A percentile compares a stretch with the other conserved stretches of the same genome.
Conservation (phyloP, 805 yeast species). For the Yueomyces sinensis region DNA sequence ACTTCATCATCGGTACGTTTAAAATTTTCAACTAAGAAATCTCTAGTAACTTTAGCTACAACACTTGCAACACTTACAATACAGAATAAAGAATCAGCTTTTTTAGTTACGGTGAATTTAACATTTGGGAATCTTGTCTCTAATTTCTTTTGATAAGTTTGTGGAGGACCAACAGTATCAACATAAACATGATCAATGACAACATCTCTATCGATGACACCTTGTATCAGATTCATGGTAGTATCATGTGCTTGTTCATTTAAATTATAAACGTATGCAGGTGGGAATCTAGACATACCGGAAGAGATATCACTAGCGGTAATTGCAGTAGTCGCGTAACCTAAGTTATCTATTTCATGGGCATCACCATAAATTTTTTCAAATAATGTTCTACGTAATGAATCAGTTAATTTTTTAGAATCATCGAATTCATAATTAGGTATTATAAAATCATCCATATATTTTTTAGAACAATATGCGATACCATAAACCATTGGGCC, state of each 20-base stretch:
- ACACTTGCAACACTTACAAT: constrained; percentile 91
- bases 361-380: constrained; percentile 35
- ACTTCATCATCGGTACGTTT: constrained; percentile 20
- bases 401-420: constrained; percentile 74
- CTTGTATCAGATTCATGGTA: constrained; percentile 66
- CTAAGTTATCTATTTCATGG: constrained; percentile 42
- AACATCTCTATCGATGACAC: constrained; percentile 48
- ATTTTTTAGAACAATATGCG: constrained; percentile 55
- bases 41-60: constrained; percentile 94
- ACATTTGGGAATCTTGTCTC: constrained; percentile 53
- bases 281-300: constrained; percentile 68
- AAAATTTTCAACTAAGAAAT: constrained; percentile 28
- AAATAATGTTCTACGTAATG: constrained; percentile 50
- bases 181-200: constrained; percentile 63
- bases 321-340: constrained; percentile 79
- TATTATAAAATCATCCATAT: constrained; percentile 31
- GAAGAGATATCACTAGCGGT: constrained; percentile 78
- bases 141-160: constrained; percentile 64
- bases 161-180: constrained; percentile 97
- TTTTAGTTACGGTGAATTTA: constrained; percentile 74
- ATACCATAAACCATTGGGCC: constrained; percentile 98
- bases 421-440: constrained; percentile 77
- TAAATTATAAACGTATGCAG: constrained; percentile 42
- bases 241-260: constrained; percentile 96
- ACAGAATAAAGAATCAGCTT: constrained; percentile 88